Evolutionary conservation across 345 rosid genomes (phyloP).

Genomic region (Citrus unshiu): DNA sequence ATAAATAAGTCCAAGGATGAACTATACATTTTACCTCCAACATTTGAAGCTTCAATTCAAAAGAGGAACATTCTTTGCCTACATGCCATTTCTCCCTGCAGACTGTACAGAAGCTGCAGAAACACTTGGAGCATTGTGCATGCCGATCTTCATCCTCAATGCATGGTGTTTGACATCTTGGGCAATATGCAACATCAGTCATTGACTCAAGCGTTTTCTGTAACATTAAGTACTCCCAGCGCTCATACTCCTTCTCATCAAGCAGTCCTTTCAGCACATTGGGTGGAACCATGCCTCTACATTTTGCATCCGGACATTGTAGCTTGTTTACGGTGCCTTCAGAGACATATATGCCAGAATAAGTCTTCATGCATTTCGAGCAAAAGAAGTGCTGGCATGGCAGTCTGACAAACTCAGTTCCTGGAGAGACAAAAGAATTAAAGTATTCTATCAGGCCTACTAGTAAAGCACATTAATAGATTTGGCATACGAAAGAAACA

Average conservation of each 20-base stretch:
- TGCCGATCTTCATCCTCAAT: constrained; percentile 82
- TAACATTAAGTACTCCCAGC: constrained; percentile 73
- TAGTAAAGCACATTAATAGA: not conserved
- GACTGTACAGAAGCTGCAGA: constrained; percentile 76
- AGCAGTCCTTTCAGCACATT: constrained; percentile 58
- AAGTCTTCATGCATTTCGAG: constrained; percentile 68
- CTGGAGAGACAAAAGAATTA: constrained; percentile 27
- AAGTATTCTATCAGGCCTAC: not conserved
- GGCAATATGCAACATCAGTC: constrained; percentile 72
- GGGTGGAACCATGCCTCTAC: constrained; percentile 69
- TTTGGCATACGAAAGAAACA: too few species aligned
- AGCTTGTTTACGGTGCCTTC: constrained; percentile 81
- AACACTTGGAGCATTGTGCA: constrained; percentile 83
- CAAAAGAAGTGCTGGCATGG: constrained; percentile 89
- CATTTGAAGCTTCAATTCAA: constrained; percentile 61
- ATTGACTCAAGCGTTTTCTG: constrained; percentile 79
- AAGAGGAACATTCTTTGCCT: constrained; percentile 53
- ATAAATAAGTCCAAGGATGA: too few species aligned
- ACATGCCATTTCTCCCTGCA: constrained; percentile 74
- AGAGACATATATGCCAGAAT: constrained; percentile 53
- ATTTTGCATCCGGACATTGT: constrained; percentile 65
- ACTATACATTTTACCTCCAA: constrained; percentile 48
- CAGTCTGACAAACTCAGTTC: constrained; percentile 61
- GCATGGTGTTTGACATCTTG: constrained; percentile 83
- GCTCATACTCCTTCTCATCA: constrained; percentile 59